phyloP scores from a whole-genome alignment of 2,329 filamentous ascomycete species.

The Cladosporium cucumerinum region DNA sequence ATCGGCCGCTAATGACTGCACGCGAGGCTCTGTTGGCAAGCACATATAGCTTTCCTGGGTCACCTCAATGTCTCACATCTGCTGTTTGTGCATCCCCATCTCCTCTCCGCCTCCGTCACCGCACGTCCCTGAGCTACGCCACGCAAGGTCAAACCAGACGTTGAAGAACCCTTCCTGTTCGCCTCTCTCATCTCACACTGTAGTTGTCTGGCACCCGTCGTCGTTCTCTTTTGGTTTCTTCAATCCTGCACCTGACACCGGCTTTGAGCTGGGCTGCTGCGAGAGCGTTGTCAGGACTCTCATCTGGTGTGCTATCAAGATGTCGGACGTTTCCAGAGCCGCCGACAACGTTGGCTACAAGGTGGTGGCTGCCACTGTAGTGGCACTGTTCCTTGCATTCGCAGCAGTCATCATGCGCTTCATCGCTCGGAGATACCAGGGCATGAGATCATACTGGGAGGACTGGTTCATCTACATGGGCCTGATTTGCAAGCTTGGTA shows the following conservation, averaged over 20 bases:
- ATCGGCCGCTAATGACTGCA: not conserved
- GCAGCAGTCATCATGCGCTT: constrained; percentile 15
- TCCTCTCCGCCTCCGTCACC: not conserved
- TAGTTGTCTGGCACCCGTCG: constrained; percentile 1
- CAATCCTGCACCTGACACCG: constrained; percentile 15
- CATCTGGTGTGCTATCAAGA: not conserved
- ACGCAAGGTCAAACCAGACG: constrained; percentile 3
- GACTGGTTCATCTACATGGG: constrained; percentile 21
- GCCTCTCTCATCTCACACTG: constrained; percentile 1
- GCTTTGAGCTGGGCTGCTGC: not conserved
- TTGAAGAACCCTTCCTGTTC: constrained; percentile 12
- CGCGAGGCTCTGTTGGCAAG: not conserved
- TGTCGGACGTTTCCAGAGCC: not conserved
- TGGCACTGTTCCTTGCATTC: constrained; percentile 17
- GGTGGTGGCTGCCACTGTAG: constrained; percentile 17
- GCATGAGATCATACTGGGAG: constrained; percentile 18
- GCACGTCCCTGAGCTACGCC: constrained; percentile 9
- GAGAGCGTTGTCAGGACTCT: not conserved
- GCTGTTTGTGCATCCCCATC: constrained; percentile 6
- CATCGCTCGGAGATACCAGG: constrained; percentile 16
- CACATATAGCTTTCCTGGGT: constrained; percentile 12
- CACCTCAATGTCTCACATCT: constrained; percentile 9
- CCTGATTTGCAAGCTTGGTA: constrained; percentile 18
- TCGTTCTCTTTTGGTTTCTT: constrained; percentile 7
- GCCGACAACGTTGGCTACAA: constrained; percentile 10